Evolutionary conservation across 1,284 basidiomycete genomes (phyloP).

Genomic region (Exsudoporus floridanus): DNA sequence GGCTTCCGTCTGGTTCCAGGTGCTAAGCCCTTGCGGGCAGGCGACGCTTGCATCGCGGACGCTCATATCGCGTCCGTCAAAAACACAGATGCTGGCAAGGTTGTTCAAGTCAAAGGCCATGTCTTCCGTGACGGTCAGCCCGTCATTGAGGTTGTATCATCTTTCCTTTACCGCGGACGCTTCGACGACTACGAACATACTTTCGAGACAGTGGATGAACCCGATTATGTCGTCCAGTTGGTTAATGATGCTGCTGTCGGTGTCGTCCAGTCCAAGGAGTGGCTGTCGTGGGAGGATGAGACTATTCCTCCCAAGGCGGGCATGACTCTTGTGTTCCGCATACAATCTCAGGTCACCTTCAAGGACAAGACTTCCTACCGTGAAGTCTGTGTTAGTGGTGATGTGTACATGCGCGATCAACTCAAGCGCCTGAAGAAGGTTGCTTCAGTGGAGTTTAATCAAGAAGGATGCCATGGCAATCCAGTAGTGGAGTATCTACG

Average conservation of each 20-base stretch:
- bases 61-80: conserved; percentile 88
- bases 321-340: conserved; percentile 85
- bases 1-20: conserved; percentile 89
- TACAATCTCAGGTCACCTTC: conserved; percentile 84
- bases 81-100: conserved; percentile 92
- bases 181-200: conserved; percentile 95
- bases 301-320: conserved; percentile 77
- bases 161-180: conserved; percentile 95
- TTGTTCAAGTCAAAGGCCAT: conserved; percentile 87
- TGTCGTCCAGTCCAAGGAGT: conserved; percentile 93
- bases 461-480: conserved; percentile 88
- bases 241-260: conserved; percentile 81
- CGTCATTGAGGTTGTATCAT: conserved; percentile 91
- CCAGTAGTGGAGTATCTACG: conserved; percentile 92
- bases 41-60: conserved; percentile 88
- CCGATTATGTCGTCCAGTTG: conserved; percentile 82
- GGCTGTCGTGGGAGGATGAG: conserved; percentile 95
- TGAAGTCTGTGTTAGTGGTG: conserved; percentile 80
- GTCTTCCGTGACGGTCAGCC: conserved; percentile 75
- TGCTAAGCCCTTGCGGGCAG: conserved; percentile 74
- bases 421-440: conserved; percentile 87
- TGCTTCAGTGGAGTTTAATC: conserved; percentile 82
- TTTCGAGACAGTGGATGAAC: conserved; percentile 89
- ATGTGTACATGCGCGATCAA: conserved; percentile 83
- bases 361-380: conserved; percentile 88